Base-by-base conservation (phyloP, 1,284 basidiomycete genomes). In the Coniferiporia weirii region DNA sequence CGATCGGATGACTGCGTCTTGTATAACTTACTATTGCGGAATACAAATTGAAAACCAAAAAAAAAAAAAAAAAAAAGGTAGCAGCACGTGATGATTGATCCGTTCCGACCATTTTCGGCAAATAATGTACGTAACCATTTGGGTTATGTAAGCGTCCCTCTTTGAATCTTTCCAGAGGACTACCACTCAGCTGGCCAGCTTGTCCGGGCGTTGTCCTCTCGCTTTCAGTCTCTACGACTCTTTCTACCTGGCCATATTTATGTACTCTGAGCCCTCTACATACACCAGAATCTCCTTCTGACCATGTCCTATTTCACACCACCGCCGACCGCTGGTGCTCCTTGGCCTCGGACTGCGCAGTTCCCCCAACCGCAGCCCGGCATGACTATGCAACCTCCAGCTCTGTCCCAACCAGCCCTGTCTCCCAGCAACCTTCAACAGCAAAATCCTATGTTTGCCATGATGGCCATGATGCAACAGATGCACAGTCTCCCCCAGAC, bases 391-490 rank as follows among this genome's bases (percentile, higher is more conserved):
- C 45, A 48, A 6, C 45, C 22, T 19, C 27, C 44, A n/a, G 15
- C 22, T 20, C 19, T 34, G 15, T 46, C 34, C 20, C 54, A 36
- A 50, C 32, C 50, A 46, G 2, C 44, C 1, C 20, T 49, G 5
- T 45, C 57, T 53, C 50, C 40, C 19, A 12, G 38, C 40, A 50
- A 15, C 19, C 15, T 34, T 19, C 53, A 36, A 34, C 43, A 22
- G 8, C 46, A 58, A 15, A 38, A 44, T n/a, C 53, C 48, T 12
- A 55, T 59, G 38, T 34, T 49, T 19, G 52, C 57, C 4, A 54
- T 59, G 52, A 51, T 54, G 56, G 54, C 59, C 2, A 51, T 56
- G 54, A 56, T 54, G 56, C 61, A 62, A 54, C 60, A 61, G n/a
- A 52, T 62, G 57, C 61, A 61, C 10, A 53, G 20, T 34, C 22